Conservation (phyloP, 2,329 filamentous ascomycete genomes). For the Trichoderma afroharzianum region DNA sequence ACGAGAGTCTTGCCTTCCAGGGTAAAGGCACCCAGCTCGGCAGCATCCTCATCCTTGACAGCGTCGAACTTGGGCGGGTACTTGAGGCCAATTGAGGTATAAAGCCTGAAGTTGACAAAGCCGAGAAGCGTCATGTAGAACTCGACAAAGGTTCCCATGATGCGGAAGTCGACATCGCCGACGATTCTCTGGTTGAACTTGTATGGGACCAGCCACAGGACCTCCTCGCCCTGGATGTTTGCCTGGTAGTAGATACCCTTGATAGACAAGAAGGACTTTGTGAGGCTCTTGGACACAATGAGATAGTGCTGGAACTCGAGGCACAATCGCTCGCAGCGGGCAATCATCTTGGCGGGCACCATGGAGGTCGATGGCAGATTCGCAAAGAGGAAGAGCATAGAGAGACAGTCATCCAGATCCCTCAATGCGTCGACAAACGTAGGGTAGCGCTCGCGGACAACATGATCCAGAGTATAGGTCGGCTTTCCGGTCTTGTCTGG, state of each 20-base stretch:
- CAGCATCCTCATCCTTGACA: constrained; percentile 81
- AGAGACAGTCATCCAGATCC: constrained; percentile 93
- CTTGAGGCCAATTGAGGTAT: constrained; percentile 84
- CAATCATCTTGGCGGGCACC: constrained; percentile 92
- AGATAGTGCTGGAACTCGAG: constrained; percentile 98
- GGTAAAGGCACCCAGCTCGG: constrained; percentile 85
- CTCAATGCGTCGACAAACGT: constrained; percentile 92
- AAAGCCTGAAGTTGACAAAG: constrained; percentile 94
- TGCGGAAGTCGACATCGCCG: constrained; percentile 93
- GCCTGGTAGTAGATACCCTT: constrained; percentile 99
- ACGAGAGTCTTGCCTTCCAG: constrained; percentile 70
- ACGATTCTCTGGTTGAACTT: constrained; percentile 95
- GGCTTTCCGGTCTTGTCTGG: constrained; percentile 89
- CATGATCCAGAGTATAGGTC: constrained; percentile 87
- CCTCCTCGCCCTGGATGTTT: constrained; percentile 92
- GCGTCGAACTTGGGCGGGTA: constrained; percentile 94
- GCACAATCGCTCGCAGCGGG: constrained; percentile 86
- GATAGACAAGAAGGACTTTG: constrained; percentile 96
- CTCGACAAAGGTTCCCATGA: constrained; percentile 98
- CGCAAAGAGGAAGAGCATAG: constrained; percentile 95
- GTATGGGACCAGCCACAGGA: constrained; percentile 96
- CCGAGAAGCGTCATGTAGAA: constrained; percentile 96
- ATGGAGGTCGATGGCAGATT: constrained; percentile 87
- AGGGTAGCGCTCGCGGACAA: constrained; percentile 96
- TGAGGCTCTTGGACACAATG: constrained; percentile 84